A percentile compares a stretch with the other conserved stretches of the same genome.
Evolutionary conservation across 371 early-diverging fungal genomes (phyloP).

Genomic region (Mortierella sp.): DNA sequence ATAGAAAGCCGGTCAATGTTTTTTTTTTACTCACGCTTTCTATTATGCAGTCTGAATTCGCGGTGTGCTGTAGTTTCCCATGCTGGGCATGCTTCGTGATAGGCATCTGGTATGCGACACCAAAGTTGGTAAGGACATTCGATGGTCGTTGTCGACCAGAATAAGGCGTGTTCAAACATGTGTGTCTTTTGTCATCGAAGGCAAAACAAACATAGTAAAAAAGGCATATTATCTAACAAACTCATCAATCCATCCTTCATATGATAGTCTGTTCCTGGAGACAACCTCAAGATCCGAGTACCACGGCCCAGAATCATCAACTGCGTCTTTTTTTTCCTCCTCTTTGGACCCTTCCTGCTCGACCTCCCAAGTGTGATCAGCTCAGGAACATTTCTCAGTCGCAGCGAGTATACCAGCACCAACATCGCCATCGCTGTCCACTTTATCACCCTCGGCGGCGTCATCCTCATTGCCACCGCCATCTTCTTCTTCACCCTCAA

Average conservation of each 20-base stretch:
- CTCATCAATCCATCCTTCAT: neutral
- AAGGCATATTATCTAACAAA: neutral
- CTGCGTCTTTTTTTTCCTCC: slow-evolving; percentile 42
- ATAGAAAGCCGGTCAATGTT: neutral
- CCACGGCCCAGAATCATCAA: slow-evolving; percentile 47
- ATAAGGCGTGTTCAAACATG: neutral
- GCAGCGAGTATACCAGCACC: slow-evolving; percentile 40
- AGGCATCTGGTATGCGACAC: slow-evolving; percentile 57
- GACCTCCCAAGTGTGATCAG: slow-evolving; percentile 58
- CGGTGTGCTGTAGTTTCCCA: slow-evolving; percentile 56
- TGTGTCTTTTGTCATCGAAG: neutral
- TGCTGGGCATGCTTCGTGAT: slow-evolving; percentile 58
- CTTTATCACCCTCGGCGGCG: slow-evolving; percentile 45
- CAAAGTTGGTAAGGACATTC: slow-evolving; percentile 40
- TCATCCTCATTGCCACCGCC: slow-evolving; percentile 38
- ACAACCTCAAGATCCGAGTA: slow-evolving; percentile 39
- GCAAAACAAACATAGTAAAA: neutral
- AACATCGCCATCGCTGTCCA: slow-evolving; percentile 56
- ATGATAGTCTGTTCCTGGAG: slow-evolving; percentile 43
- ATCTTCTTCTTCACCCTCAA: slow-evolving; percentile 53
- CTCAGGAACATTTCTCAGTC: slow-evolving; percentile 54
- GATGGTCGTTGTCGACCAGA: neutral
- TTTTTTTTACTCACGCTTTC: neutral
- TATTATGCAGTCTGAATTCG: slow-evolving; percentile 42
- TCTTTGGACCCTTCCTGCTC: slow-evolving; percentile 55